These are phyloP conservation scores for Tulasnella sp. DNA, from an alignment of 768 basidiomycete species.

Conservation along the genomic window DNA sequence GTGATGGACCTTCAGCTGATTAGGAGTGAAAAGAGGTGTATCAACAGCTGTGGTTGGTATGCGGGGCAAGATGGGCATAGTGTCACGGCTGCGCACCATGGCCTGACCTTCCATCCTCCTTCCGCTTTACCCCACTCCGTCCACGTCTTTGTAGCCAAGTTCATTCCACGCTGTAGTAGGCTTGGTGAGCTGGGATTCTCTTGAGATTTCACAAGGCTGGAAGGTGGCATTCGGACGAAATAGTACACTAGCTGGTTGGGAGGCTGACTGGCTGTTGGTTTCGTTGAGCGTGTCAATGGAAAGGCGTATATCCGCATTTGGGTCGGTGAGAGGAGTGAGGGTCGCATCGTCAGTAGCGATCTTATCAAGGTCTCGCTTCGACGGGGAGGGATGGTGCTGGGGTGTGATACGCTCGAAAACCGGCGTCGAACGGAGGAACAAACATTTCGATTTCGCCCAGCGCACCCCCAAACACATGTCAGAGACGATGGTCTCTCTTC, in stretches of 20 bases:
- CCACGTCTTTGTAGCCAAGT: slow-evolving; percentile 17
- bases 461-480: too few relatives aligned
- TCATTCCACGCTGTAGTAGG: not conserved
- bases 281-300: slow-evolving; percentile 1
- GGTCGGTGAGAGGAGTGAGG: too few relatives aligned
- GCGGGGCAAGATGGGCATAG: not conserved
- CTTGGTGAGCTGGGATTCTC: not conserved
- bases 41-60: not conserved
- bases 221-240: slow-evolving; percentile 10
- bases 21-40: not conserved
- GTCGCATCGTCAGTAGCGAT: too few relatives aligned
- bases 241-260: slow-evolving; percentile 17
- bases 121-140: slow-evolving; percentile 17
- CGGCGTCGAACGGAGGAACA: too few relatives aligned
- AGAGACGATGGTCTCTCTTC: too few relatives aligned
- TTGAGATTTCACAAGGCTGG: not conserved
- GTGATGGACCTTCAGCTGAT: slow-evolving; percentile 17
- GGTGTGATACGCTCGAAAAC: too few relatives aligned
- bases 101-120: slow-evolving; percentile 19
- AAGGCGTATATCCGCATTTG: slow-evolving; percentile 16
- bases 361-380: too few relatives aligned
- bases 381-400: too few relatives aligned
- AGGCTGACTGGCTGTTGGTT: not conserved
- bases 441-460: too few relatives aligned
- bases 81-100: slow-evolving; percentile 1